Conservation (phyloP, 2,329 filamentous ascomycete species). For the Capronia epimyces region DNA sequence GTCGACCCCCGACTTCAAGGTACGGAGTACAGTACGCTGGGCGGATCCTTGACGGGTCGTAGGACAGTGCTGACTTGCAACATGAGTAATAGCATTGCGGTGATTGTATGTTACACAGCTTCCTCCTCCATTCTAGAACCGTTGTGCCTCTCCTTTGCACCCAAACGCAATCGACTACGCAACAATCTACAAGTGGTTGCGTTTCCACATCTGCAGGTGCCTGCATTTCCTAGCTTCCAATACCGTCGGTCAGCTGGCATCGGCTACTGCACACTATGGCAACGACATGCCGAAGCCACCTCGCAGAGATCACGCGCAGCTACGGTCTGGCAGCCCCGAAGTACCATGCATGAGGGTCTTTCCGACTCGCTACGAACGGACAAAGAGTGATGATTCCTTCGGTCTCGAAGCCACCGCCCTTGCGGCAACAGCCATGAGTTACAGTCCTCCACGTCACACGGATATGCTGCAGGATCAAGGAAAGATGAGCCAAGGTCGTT, state of each 20-base stretch:
- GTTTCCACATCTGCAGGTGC: neutral
- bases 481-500: neutral
- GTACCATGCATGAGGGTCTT: slow-evolving; percentile 17
- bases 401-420: slow-evolving; percentile 7
- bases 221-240: too few species aligned
- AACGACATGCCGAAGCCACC: slow-evolving; percentile 3
- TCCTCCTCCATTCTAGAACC: too few species aligned
- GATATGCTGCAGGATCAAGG: neutral
- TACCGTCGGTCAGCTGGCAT: slow-evolving; percentile 8
- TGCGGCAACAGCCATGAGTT: slow-evolving; percentile 7
- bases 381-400: neutral
- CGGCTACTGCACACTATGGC: slow-evolving; percentile 10
- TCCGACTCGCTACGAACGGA: slow-evolving; percentile 2
- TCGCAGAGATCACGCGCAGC: slow-evolving; percentile 11
- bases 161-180: too few species aligned
- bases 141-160: too few species aligned
- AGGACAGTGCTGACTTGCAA: too few species aligned
- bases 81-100: too few species aligned
- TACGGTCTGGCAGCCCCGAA: slow-evolving; percentile 8
- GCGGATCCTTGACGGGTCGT: too few species aligned
- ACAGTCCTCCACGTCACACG: too few species aligned
- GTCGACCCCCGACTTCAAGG: too few species aligned
- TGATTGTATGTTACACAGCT: too few species aligned
- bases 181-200: too few species aligned
- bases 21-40: too few species aligned